A percentile compares a stretch with the other conserved stretches of the same genome.
These are phyloP conservation scores for Amanita subjunquillea DNA, from an alignment of 768 basidiomycete species.

Conservation along the genomic window DNA sequence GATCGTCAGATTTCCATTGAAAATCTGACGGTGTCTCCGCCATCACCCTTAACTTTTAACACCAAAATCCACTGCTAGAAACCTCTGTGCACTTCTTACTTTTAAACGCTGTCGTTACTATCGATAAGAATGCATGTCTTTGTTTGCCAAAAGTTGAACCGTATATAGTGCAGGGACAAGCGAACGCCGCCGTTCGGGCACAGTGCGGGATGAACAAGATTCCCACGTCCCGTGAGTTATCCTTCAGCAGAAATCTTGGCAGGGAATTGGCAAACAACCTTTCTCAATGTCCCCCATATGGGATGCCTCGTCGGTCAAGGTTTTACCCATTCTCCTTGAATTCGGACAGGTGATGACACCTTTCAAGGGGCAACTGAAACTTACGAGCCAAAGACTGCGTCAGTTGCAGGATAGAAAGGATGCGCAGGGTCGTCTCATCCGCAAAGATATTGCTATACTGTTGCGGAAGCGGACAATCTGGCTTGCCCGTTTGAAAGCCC, in stretches of 20 bases:
- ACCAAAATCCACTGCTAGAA: conserved; percentile 9
- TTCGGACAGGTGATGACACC: conserved; percentile 1
- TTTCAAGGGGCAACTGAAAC: conserved; percentile 50
- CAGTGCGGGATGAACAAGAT: too few relatives aligned
- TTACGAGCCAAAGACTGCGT: conserved; percentile 53
- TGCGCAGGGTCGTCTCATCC: conserved; percentile 48
- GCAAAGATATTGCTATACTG: conserved; percentile 58
- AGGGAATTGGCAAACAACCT: not conserved
- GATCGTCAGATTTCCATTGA: not conserved
- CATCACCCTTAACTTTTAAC: not conserved
- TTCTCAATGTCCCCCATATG: conserved; percentile 15
- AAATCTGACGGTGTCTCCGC: not conserved
- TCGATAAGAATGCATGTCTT: too few relatives aligned
- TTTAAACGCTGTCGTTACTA: conserved; percentile 3
- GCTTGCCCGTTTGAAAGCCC: conserved; percentile 65
- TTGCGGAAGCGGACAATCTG: conserved; percentile 51
- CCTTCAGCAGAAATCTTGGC: too few relatives aligned
- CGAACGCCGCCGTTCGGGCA: too few relatives aligned
- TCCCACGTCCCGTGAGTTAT: too few relatives aligned
- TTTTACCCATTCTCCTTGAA: conserved; percentile 9
- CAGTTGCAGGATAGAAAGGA: conserved; percentile 66
- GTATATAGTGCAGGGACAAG: too few relatives aligned
- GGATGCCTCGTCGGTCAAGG: conserved; percentile 28
- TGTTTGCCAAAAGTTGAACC: too few relatives aligned
- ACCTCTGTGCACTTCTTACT: conserved; percentile 8